Evolutionary conservation across 345 rosid species (phyloP).

Genomic region (Streptanthus diversifolius): DNA sequence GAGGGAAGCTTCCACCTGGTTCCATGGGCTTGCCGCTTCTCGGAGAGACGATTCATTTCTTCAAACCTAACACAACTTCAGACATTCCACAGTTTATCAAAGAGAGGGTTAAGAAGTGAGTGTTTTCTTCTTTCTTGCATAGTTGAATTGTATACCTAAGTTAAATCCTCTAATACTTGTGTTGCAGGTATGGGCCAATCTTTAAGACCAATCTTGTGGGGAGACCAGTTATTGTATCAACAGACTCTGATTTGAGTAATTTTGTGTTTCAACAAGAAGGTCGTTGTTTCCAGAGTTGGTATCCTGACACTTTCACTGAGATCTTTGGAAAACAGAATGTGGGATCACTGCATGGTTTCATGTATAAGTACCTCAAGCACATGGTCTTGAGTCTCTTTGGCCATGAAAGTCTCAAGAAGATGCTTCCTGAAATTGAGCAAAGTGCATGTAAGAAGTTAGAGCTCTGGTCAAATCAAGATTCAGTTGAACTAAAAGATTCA

Average conservation of each 20-base stretch:
- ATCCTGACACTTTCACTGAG: conserved; percentile 91
- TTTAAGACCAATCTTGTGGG: conserved; percentile 86
- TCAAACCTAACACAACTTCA: conserved; percentile 55
- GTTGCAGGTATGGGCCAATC: conserved; percentile 73
- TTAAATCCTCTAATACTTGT: not conserved
- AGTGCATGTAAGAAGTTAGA: conserved; percentile 47
- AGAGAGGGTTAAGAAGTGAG: conserved; percentile 66
- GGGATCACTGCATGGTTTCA: conserved; percentile 78
- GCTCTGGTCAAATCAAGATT: conserved; percentile 54
- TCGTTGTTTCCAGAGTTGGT: conserved; percentile 82
- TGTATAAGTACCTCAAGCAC: conserved; percentile 80
- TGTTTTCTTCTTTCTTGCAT: conserved; percentile 25
- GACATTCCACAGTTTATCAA: conserved; percentile 64
- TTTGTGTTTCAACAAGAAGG: conserved; percentile 92
- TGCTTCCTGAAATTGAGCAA: conserved; percentile 72
- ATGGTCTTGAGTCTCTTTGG: conserved; percentile 86
- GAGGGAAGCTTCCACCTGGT: conserved; percentile 87
- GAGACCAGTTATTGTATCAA: conserved; percentile 67
- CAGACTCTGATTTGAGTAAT: conserved; percentile 82
- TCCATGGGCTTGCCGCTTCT: conserved; percentile 88
- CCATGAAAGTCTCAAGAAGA: conserved; percentile 67
- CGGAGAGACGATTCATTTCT: conserved; percentile 82
- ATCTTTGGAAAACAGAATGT: conserved; percentile 82
- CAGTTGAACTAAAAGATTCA: conserved; percentile 72
- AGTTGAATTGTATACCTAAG: conserved; percentile 39